A percentile compares a stretch with the other conserved stretches of the same genome.
phyloP scores from a whole-genome alignment of 1,139 yeast genomes.

The Tardiomyces blankii region DNA sequence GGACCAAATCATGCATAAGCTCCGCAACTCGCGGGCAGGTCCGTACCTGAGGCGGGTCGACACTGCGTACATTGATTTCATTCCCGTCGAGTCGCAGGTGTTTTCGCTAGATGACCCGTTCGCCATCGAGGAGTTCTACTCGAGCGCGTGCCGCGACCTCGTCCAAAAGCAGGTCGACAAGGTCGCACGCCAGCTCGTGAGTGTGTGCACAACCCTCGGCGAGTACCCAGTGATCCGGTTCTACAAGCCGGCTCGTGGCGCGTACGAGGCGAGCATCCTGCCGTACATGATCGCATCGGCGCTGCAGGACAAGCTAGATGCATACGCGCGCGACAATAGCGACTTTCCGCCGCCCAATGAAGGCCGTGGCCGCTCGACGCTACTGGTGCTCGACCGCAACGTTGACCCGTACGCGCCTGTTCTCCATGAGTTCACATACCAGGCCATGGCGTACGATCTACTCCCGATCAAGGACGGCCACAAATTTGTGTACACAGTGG shows the following conservation, averaged over 20 bases:
- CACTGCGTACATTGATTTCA: slow-evolving; percentile 28
- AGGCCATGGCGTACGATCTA: slow-evolving; percentile 83
- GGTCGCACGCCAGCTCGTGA: slow-evolving; percentile 54
- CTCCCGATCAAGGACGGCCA: slow-evolving; percentile 35
- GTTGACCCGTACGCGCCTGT: slow-evolving; percentile 77
- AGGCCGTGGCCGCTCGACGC: slow-evolving; percentile 45
- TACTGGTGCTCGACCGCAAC: slow-evolving; percentile 72
- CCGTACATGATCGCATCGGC: slow-evolving; percentile 66
- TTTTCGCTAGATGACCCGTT: slow-evolving; percentile 33
- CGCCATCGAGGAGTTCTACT: slow-evolving; percentile 67
- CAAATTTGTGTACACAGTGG: slow-evolving; percentile 48
- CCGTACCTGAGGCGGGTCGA: slow-evolving; percentile 15
- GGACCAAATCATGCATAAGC: slow-evolving; percentile 11
- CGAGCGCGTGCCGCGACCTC: slow-evolving; percentile 50
- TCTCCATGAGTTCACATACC: slow-evolving; percentile 86
- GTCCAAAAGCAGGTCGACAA: slow-evolving; percentile 45
- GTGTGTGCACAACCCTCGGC: slow-evolving; percentile 66
- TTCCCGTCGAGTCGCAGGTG: slow-evolving; percentile 39
- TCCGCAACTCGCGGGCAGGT: slow-evolving; percentile 16
- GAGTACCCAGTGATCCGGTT: slow-evolving; percentile 83
- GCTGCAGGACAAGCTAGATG: slow-evolving; percentile 62
- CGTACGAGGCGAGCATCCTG: slow-evolving; percentile 43
- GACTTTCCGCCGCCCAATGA: slow-evolving; percentile 42
- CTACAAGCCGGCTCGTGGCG: slow-evolving; percentile 24
- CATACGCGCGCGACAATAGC: slow-evolving; percentile 56